Base-by-base conservation (phyloP, 2,329 filamentous ascomycete genomes). In the Fusarium sublunatum region DNA sequence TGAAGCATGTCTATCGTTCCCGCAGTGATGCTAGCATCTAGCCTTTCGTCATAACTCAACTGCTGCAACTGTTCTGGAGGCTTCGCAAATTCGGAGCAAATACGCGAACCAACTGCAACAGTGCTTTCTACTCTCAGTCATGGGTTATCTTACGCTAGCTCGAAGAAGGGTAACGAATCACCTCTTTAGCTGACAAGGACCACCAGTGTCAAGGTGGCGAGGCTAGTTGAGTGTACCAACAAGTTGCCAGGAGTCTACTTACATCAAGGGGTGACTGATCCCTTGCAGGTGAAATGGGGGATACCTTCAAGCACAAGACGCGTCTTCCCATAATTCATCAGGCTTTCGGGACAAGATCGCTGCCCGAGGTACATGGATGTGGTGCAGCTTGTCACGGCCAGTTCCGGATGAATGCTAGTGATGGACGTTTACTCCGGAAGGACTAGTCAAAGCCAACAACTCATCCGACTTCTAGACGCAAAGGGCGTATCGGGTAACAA, bases 111-210 rank as follows among this genome's bases (percentile, higher is more conserved):
- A 45, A 46, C 45, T 48, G 19, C 43, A 46, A 46, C 38, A 26
- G 41, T 46, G 48, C 31, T 44, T 36, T 31, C 29, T 10, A 31
- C 49, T 45, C 38, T 46, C 41, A 44, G 43, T 15, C 9, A 39
- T 24, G 48, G 19, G 15, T 36, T 9, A 24, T 22, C 28, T 24
- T 24, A 12, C 19, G 5, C n/a, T 19, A 11, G 13, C 19, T 26
- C 38, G 35, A 39, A 36, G 15, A 31, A 40, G 29, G 32, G 43
- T 24, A 13, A 53, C 44, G 35, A 41, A 50, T 48, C 32, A 46
- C 29, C 50, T 43, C 38, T 40, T 32, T 38, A 22, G 24, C 48
- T 10, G 12, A 29, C 15, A 29, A 11, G 32, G 43, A 43, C 9
- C 13, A 7, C 32, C 13, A 24, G 11, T 8, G 36, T n/a, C 35